Evolutionary conservation across 2,329 filamentous ascomycete genomes (phyloP).

Genomic region (Paraphaeosphaeria minitans): DNA sequence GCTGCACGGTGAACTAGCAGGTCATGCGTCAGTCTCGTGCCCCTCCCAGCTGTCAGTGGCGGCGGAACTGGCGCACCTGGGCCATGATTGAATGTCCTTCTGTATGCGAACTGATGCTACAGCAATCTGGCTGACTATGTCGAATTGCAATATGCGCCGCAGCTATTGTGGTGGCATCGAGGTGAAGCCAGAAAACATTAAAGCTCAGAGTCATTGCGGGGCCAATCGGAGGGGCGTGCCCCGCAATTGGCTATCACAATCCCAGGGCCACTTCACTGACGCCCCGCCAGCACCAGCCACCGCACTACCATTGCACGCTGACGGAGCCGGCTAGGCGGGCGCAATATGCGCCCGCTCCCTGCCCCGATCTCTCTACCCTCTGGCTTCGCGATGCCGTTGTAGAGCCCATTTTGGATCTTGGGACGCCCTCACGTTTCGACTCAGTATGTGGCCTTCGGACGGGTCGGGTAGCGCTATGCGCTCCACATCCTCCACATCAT

Average conservation of each 20-base stretch:
- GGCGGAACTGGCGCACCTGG: conserved; percentile 1
- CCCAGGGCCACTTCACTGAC: neutral
- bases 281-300: conserved; percentile 1
- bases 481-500: conserved; percentile 23
- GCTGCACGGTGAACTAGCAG: conserved; percentile 56
- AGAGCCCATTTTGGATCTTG: neutral
- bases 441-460: conserved; percentile 21
- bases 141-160: neutral
- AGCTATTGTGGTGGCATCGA: neutral
- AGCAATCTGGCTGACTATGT: neutral
- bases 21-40: conserved; percentile 37
- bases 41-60: conserved; percentile 5
- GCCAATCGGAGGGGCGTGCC: conserved; percentile 5
- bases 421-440: conserved; percentile 12
- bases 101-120: neutral
- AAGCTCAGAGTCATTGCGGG: neutral
- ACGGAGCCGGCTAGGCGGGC: neutral
- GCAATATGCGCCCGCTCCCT: conserved; percentile 1
- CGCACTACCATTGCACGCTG: neutral
- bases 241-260: neutral
- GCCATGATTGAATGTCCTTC: neutral
- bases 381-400: conserved; percentile 7
- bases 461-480: conserved; percentile 25
- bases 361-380: neutral
- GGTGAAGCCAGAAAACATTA: conserved; percentile 7